A percentile compares a stretch with the other conserved stretches of the same genome.
Evolutionary conservation across 1,139 yeast species (phyloP).

Genomic region (Pichia inconspicua): DNA sequence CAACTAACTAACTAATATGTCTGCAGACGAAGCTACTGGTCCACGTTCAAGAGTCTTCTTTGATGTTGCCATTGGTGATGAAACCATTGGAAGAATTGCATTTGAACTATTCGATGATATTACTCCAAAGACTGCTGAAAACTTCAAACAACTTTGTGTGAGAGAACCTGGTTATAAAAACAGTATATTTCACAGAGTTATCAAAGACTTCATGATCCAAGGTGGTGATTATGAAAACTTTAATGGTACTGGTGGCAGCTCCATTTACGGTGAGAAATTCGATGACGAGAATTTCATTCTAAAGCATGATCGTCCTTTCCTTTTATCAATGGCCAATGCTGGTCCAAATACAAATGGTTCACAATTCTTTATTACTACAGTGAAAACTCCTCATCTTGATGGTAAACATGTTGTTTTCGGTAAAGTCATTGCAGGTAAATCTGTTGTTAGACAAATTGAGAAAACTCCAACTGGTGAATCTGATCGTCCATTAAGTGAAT

Average conservation of each 20-base stretch:
- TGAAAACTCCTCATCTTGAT: slow-evolving; percentile 64
- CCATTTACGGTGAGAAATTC: slow-evolving; percentile 91
- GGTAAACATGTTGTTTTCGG: slow-evolving; percentile 98
- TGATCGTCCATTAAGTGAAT: slow-evolving; percentile 60
- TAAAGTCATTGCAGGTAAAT: slow-evolving; percentile 73
- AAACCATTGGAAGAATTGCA: slow-evolving; percentile 61
- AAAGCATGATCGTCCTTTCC: slow-evolving; percentile 75
- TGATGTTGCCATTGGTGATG: slow-evolving; percentile 64
- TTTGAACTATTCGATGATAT: slow-evolving; percentile 71
- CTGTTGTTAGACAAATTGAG: slow-evolving; percentile 73
- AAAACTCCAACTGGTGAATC: slow-evolving; percentile 51
- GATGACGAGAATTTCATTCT: slow-evolving; percentile 82
- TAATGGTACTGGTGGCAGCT: slow-evolving; percentile 90
- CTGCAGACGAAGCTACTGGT: slow-evolving; percentile 20
- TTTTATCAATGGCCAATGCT: slow-evolving; percentile 93
- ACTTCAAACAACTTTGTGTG: slow-evolving; percentile 83
- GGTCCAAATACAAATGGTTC: slow-evolving; percentile 96
- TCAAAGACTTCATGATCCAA: slow-evolving; percentile 86
- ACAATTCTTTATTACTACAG: slow-evolving; percentile 83
- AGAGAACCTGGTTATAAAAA: slow-evolving; percentile 86
- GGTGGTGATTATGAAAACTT: slow-evolving; percentile 95
- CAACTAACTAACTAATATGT: not conserved
- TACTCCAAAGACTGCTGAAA: slow-evolving; percentile 90
- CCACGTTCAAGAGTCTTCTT: slow-evolving; percentile 51
- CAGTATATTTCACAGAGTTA: slow-evolving; percentile 84